A percentile compares a stretch with the other conserved stretches of the same genome.
These are phyloP conservation scores for Hydnomerulius pinastri DNA, from an alignment of 768 basidiomycete species.

Conservation along the genomic window DNA sequence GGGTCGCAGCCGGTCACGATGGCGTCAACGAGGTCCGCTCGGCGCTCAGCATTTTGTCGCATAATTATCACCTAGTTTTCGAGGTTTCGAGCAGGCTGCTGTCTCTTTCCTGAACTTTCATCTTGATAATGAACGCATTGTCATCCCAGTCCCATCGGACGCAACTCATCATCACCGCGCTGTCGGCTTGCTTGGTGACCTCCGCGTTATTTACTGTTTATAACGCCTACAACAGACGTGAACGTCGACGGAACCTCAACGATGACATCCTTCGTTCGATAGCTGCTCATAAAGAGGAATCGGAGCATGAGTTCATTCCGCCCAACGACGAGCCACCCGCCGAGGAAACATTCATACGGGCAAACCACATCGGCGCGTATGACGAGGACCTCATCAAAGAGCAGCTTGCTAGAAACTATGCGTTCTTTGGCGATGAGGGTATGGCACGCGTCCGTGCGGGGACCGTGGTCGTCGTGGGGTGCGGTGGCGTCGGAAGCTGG, in stretches of 20 bases:
- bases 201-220: conserved; percentile 62
- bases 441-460: conserved; percentile 77
- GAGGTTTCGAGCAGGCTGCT: too few species aligned
- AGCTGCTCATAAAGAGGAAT: conserved; percentile 19
- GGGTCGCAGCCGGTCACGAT: too few species aligned
- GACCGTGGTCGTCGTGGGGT: conserved; percentile 87
- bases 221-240: conserved; percentile 45
- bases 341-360: conserved; percentile 19
- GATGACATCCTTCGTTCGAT: conserved; percentile 59
- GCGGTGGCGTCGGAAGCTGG: conserved; percentile 97
- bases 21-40: too few species aligned
- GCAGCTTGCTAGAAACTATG: conserved; percentile 90
- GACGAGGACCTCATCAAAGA: conserved; percentile 85
- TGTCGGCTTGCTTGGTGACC: conserved; percentile 63
- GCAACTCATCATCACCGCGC: conserved; percentile 67
- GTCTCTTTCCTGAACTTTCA: neutral
- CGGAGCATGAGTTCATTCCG: neutral
- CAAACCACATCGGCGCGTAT: conserved; percentile 40
- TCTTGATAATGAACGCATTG: conserved; percentile 22
- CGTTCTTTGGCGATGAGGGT: conserved; percentile 88
- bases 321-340: conserved; percentile 3
- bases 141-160: conserved; percentile 52
- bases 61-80: too few species aligned
- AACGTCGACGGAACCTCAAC: conserved; percentile 55
- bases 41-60: too few species aligned